Evolutionary conservation across 805 yeast species (phyloP).

Genomic region (Hanseniaspora mollemarum): DNA sequence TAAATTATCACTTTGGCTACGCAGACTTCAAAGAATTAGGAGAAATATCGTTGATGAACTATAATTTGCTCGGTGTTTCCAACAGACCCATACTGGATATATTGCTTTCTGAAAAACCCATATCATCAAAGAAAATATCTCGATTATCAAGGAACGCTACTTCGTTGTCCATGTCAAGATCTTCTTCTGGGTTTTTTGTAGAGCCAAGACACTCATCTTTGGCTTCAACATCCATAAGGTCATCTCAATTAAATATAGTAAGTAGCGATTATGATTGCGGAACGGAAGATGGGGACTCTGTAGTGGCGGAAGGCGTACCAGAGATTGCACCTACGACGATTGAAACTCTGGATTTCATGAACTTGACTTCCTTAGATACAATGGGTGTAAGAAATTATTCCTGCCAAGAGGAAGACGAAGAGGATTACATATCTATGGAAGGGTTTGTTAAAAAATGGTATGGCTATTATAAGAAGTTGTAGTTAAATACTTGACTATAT

Average conservation of each 20-base stretch:
- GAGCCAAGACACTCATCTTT: not conserved
- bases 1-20: conserved; percentile 45
- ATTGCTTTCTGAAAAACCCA: not conserved
- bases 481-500: not conserved
- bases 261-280: not conserved
- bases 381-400: conserved; percentile 12
- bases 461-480: conserved; percentile 28
- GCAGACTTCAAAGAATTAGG: conserved; percentile 27
- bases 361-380: conserved; percentile 3
- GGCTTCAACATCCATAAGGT: not conserved
- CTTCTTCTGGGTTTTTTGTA: conserved; percentile 2
- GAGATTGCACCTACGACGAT: conserved; percentile 3
- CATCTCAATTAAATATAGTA: not conserved
- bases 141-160: not conserved
- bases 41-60: not conserved
- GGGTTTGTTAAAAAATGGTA: conserved; percentile 29
- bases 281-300: not conserved
- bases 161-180: conserved; percentile 10
- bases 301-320: conserved; percentile 19
- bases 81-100: not conserved
- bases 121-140: not conserved
- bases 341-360: conserved; percentile 14
- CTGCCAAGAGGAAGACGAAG: conserved; percentile 13
- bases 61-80: conserved; percentile 11
- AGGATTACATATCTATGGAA: conserved; percentile 18